Evolutionary conservation across 352 stramenopile species (phyloP).

Genomic region (Globisporangium recalcitrans): DNA sequence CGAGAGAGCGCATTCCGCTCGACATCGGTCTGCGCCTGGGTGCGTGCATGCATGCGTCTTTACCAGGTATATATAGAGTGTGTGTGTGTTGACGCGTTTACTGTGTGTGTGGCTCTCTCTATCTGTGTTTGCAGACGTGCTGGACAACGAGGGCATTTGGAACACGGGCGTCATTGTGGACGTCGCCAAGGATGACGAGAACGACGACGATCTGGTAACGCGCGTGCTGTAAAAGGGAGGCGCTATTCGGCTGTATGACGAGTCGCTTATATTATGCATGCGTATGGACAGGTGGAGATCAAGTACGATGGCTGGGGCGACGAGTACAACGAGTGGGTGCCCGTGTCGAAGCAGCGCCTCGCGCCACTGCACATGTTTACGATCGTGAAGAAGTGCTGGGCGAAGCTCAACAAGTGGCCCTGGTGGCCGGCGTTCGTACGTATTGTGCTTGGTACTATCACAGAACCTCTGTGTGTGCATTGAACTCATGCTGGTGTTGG

Average conservation of each 20-base stretch:
- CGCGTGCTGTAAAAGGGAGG: background rate
- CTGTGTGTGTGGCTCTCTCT: background rate
- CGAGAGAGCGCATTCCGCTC: constrained; percentile 39
- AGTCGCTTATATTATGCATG: background rate
- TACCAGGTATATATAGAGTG: background rate
- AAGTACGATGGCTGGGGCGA: constrained; percentile 83
- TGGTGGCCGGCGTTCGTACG: constrained; percentile 78
- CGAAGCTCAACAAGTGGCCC: constrained; percentile 78
- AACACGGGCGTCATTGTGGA: constrained; percentile 72
- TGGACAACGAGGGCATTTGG: constrained; percentile 83
- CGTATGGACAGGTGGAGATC: constrained; percentile 49
- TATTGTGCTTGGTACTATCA: constrained; percentile 1
- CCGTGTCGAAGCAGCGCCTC: constrained; percentile 45
- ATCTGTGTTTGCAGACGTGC: constrained; percentile 44
- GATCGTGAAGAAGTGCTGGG: constrained; percentile 84
- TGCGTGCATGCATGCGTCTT: constrained; percentile 23
- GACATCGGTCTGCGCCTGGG: constrained; percentile 64
- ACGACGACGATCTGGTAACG: constrained; percentile 41
- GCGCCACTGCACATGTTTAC: constrained; percentile 78
- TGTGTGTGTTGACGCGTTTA: constrained; percentile 3
- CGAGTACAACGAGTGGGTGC: constrained; percentile 78
- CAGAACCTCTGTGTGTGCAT: background rate
- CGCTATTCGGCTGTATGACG: background rate
- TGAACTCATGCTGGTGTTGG: background rate
- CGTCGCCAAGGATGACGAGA: constrained; percentile 53